A percentile compares a stretch with the other conserved stretches of the same genome.
phyloP scores from a whole-genome alignment of 1,139 yeast genomes.

The Scheffersomyces lignicola region DNA sequence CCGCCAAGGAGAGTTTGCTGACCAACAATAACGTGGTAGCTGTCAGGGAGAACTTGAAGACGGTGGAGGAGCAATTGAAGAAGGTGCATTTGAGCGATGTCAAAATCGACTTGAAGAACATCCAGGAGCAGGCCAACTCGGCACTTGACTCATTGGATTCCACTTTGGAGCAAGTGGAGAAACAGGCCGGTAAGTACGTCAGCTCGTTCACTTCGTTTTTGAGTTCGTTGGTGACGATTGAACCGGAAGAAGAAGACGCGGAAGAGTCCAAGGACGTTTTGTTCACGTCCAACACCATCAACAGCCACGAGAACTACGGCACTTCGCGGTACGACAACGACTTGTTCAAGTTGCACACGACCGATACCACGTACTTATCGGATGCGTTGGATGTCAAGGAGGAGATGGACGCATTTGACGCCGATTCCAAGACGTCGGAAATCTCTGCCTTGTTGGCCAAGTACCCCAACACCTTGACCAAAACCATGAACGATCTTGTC shows the following conservation, averaged over 20 bases:
- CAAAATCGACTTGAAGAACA: slow-evolving; percentile 18
- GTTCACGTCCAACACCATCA: slow-evolving; percentile 19
- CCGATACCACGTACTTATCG: slow-evolving; percentile 19
- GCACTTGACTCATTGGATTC: slow-evolving; percentile 68
- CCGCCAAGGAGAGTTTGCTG: slow-evolving; percentile 26
- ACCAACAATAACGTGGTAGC: slow-evolving; percentile 20
- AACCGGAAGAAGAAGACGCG: slow-evolving; percentile 16
- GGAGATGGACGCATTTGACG: slow-evolving; percentile 33
- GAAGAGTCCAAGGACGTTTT: slow-evolving; percentile 21
- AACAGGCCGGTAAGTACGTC: slow-evolving; percentile 60
- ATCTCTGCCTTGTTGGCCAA: slow-evolving; percentile 49
- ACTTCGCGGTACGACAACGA: slow-evolving; percentile 43
- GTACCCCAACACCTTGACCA: slow-evolving; percentile 52
- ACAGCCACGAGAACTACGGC: slow-evolving; percentile 34
- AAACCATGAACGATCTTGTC: slow-evolving; percentile 64
- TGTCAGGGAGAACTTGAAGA: slow-evolving; percentile 26
- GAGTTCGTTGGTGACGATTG: slow-evolving; percentile 50
- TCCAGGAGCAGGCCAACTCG: slow-evolving; percentile 46
- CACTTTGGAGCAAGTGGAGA: slow-evolving; percentile 67
- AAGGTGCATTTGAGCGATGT: slow-evolving; percentile 12
- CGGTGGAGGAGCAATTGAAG: slow-evolving; percentile 35
- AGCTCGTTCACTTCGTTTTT: slow-evolving; percentile 59
- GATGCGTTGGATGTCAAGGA: slow-evolving; percentile 17
- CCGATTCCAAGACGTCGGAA: slow-evolving; percentile 51
- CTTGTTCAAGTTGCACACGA: slow-evolving; percentile 41